A percentile compares a stretch with the other conserved stretches of the same genome.
phyloP scores from a whole-genome alignment of 1,284 basidiomycete genomes.

The Volvariella volvacea region DNA sequence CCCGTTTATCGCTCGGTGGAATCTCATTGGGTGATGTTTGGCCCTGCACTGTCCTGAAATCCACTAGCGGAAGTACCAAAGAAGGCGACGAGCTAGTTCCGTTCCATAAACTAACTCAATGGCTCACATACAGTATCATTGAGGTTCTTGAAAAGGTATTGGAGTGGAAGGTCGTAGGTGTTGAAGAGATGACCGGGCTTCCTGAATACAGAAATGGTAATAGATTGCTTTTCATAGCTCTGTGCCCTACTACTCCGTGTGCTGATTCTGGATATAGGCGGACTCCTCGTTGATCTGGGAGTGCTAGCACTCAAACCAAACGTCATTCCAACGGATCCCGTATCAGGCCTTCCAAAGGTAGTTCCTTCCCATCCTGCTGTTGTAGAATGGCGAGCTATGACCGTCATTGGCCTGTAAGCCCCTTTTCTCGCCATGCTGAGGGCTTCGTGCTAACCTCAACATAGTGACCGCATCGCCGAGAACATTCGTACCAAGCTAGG shows the following conservation, averaged over 20 bases:
- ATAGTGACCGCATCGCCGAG: constrained; percentile 75
- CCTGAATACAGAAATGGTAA: constrained; percentile 88
- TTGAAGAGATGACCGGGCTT: constrained; percentile 77
- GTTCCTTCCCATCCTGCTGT: constrained; percentile 81
- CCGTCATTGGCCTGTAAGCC: constrained; percentile 82
- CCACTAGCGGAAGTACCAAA: constrained; percentile 14
- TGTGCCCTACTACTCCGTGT: neutral
- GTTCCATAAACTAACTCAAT: constrained; percentile 94
- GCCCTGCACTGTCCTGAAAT: constrained; percentile 59
- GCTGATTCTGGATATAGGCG: constrained; percentile 42
- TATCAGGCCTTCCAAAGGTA: constrained; percentile 54
- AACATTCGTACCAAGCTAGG: constrained; percentile 58
- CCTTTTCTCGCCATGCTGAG: neutral
- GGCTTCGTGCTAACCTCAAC: no score
- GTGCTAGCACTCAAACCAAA: constrained; percentile 59
- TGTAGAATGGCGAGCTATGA: constrained; percentile 94
- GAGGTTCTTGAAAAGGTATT: constrained; percentile 77
- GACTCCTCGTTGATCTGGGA: constrained; percentile 81
- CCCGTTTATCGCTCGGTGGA: constrained; percentile 60
- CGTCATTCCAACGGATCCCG: constrained; percentile 37
- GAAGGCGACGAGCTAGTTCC: constrained; percentile 75
- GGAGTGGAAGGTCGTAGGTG: constrained; percentile 70
- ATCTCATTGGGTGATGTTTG: constrained; percentile 85
- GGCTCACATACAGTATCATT: constrained; percentile 85
- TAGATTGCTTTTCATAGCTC: constrained; percentile 6